Percentiles rank a stretch among this genome's conserved stretches.
Conservation (phyloP, 2,329 filamentous ascomycete species). For the Hymenoscyphus linearis region DNA sequence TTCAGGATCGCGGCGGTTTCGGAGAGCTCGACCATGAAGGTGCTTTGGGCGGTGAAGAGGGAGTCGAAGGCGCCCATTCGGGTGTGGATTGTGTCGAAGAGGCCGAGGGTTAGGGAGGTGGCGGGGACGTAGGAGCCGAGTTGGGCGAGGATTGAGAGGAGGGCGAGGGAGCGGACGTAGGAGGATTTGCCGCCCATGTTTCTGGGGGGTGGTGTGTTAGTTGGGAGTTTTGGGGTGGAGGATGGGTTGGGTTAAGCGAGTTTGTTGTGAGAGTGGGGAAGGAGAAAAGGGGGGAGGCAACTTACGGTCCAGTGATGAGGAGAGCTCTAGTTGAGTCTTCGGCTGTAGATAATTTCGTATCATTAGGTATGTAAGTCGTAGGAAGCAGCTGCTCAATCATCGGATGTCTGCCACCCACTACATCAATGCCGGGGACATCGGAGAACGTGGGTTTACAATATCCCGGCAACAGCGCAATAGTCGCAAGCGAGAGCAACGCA, state of each 20-base stretch:
- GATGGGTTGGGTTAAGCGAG: not conserved
- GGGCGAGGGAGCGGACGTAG: conserved; percentile 86
- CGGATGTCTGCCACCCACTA: conserved; percentile 77
- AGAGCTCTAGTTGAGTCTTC: conserved; percentile 49
- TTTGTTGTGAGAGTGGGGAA: not conserved
- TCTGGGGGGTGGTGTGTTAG: not conserved
- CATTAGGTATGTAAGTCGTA: conserved; percentile 86
- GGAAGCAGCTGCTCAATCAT: conserved; percentile 91
- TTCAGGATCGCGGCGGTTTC: conserved; percentile 91
- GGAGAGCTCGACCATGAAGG: conserved; percentile 96
- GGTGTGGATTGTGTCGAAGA: conserved; percentile 88
- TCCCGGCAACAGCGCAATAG: conserved; percentile 77
- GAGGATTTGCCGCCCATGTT: conserved; percentile 99
- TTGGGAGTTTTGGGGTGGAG: not conserved
- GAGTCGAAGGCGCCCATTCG: conserved; percentile 95
- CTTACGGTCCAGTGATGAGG: conserved; percentile 75
- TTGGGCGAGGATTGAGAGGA: conserved; percentile 90
- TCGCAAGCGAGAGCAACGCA: conserved; percentile 80
- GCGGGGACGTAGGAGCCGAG: conserved; percentile 93
- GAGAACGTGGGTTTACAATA: conserved; percentile 74
- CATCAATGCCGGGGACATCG: conserved; percentile 59
- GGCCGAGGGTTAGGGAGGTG: conserved; percentile 64
- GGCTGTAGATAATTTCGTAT: conserved; percentile 64
- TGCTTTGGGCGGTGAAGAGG: conserved; percentile 88
- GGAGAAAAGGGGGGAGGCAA: not conserved